These are phyloP conservation scores for Rhynchosporium agropyri DNA, from an alignment of 2,329 filamentous ascomycete genomes.

Conservation along the genomic window DNA sequence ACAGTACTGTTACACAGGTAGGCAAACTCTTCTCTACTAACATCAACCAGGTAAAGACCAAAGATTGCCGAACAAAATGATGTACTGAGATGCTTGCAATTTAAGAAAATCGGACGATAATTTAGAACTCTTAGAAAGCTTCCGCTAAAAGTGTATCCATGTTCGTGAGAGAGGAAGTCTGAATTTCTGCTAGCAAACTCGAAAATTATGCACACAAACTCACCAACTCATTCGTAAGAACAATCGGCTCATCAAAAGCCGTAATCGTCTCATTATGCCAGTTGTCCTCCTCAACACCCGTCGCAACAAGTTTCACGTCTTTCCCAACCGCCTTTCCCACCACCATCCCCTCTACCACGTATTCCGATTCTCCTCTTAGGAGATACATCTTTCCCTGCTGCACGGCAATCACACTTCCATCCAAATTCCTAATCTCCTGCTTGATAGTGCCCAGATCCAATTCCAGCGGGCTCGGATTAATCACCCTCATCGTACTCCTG, in stretches of 20 bases:
- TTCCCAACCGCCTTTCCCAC: conserved; percentile 14
- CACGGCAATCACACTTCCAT: conserved; percentile 20
- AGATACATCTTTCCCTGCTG: conserved; percentile 26
- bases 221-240: conserved; percentile 17
- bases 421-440: conserved; percentile 20
- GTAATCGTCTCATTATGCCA: conserved; percentile 24
- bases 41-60: too few relatives aligned
- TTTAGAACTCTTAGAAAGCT: not conserved
- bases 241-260: conserved; percentile 9
- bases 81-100: not conserved
- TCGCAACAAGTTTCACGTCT: conserved; percentile 15
- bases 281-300: conserved; percentile 23
- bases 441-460: conserved; percentile 26
- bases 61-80: too few relatives aligned
- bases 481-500: conserved; percentile 20
- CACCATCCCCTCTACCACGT: conserved; percentile 15
- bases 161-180: too few relatives aligned
- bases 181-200: not conserved
- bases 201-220: conserved; percentile 14
- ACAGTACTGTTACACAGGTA: too few relatives aligned
- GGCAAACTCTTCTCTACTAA: too few relatives aligned
- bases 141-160: not conserved
- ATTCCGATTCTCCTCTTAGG: conserved; percentile 16
- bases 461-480: conserved; percentile 24
- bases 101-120: not conserved